Evolutionary conservation across 768 basidiomycete genomes (phyloP), one percentile per base, ranked within the genome.

Genomic region (Rhizopogon vesiculosus): DNA sequence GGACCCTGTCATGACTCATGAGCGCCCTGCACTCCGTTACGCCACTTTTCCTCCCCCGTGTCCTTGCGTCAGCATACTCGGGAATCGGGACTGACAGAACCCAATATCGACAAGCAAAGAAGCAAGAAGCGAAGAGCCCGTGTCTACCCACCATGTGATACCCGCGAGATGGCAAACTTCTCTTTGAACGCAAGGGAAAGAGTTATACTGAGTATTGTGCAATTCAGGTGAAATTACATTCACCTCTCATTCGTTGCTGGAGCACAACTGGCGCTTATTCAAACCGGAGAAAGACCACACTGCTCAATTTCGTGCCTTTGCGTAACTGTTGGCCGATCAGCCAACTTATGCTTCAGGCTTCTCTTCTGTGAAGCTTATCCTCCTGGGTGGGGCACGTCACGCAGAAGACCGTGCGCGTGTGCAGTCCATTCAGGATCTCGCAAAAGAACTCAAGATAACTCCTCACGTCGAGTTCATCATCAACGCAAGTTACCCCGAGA

Each of bases 241-340:
- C 25, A 22, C 19, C 10, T 15, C 39, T 2, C 25, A 18, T 16
- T 8, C 45, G 3, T 13, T n/a, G 35, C 16, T 42, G 31, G 33
- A 19, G 18, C 35, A 40, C 43, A 31, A 54, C 16, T 7, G 18
- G 28, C 6, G 31, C 15, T 39, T 9, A 16, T 38, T 31, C 55
- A 92, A 91, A 33, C 97, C 97, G 2, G 97, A 99, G 73, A 99
- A 99, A 68, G 91, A 97, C 62, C 95, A 98, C 54, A 71, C 81
- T 1, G 79, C 82, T 5, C 97, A 98, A 67, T 69, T 98, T 12
- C 74, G 71, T 13, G 83, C 93, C 0, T 84, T 97, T 58, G 70
- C 78, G 16, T 68, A 73, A 35, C 74, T 97, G 8, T 70, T 92
- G 22, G 66, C 74, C 46, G 59, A 60, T 1, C 74, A 89, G 56